phyloP scores from a whole-genome alignment of 78 protist genomes.

The Anaeramoeba flamelloides region DNA sequence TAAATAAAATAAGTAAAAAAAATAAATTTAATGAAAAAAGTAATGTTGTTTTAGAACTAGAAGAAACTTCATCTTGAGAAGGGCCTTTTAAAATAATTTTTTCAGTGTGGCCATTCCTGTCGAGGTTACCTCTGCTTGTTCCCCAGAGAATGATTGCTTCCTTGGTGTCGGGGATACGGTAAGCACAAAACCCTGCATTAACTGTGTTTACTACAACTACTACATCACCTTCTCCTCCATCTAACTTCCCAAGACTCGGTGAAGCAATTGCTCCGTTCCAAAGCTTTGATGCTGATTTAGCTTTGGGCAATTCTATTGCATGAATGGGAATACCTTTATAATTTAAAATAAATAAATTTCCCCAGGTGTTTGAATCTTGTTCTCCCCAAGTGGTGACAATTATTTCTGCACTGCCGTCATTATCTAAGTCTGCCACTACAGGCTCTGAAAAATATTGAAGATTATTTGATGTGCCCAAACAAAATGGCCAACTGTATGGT shows the following conservation, averaged over 20 bases:
- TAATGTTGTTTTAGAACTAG: too few relatives aligned
- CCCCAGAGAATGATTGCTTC: neutral
- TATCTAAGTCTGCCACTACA: neutral
- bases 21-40: too few relatives aligned
- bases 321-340: neutral
- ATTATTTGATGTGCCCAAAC: neutral
- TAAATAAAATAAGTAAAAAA: too few relatives aligned
- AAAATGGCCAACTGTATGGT: neutral
- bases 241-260: neutral
- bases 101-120: neutral
- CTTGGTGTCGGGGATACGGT: neutral
- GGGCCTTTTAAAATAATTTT: too few relatives aligned
- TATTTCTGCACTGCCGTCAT: neutral
- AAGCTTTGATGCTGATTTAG: neutral
- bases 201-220: neutral
- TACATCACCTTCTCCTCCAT: neutral
- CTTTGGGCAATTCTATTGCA: neutral
- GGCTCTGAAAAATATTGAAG: neutral
- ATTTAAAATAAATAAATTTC: neutral
- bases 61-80: too few relatives aligned
- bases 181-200: neutral
- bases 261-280: neutral
- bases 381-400: neutral
- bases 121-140: neutral
- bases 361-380: neutral